phyloP scores from a whole-genome alignment of 2,329 filamentous ascomycete genomes.

The Lithohypha guttulata region DNA sequence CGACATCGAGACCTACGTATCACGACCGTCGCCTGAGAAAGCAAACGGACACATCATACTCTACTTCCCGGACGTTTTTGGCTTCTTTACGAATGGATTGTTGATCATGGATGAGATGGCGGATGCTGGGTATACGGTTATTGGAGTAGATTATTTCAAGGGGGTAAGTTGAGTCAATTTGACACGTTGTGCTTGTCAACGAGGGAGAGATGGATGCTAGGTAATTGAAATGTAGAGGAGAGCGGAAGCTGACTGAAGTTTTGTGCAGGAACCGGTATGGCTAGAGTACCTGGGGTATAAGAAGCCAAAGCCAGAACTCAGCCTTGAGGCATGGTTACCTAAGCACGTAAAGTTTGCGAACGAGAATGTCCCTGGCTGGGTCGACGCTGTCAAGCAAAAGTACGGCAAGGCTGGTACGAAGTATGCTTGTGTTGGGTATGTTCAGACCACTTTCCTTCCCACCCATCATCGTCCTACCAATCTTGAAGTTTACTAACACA shows the following conservation, averaged over 20 bases:
- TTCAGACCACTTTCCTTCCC: neutral
- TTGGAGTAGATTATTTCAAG: conserved; percentile 38
- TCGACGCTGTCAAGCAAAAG: conserved; percentile 27
- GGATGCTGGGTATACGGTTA: conserved; percentile 33
- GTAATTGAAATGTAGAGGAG: no score
- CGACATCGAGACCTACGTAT: conserved; percentile 32
- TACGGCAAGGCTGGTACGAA: conserved; percentile 26
- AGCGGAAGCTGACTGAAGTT: no score
- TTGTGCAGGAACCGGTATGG: conserved; percentile 38
- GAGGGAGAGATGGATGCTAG: no score
- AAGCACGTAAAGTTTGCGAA: conserved; percentile 37
- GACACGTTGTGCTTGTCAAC: neutral
- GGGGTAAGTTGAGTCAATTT: conserved; percentile 25
- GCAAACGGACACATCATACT: conserved; percentile 35
- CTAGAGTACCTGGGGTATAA: conserved; percentile 29
- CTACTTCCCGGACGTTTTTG: conserved; percentile 39
- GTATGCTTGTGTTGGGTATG: conserved; percentile 16
- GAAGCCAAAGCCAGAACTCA: conserved; percentile 30
- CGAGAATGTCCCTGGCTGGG: conserved; percentile 37
- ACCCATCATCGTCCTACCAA: neutral
- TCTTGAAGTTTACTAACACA: neutral
- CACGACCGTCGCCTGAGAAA: conserved; percentile 21
- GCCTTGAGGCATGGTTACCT: conserved; percentile 39
- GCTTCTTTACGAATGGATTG: conserved; percentile 34
- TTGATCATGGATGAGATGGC: conserved; percentile 40